These are phyloP conservation scores for Pugionium cornutum DNA, from an alignment of 345 rosid genomes.

Conservation along the genomic window DNA sequence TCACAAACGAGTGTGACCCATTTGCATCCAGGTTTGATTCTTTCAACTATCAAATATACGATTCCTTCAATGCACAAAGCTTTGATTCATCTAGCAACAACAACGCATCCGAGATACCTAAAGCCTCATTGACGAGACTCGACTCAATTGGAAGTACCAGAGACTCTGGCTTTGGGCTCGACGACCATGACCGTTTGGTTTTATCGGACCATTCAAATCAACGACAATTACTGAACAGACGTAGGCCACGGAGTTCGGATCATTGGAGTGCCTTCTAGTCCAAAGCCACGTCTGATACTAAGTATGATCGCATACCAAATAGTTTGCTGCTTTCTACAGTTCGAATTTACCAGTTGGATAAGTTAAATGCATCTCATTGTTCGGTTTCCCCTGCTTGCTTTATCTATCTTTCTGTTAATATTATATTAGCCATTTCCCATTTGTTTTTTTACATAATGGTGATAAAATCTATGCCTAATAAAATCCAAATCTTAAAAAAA, in stretches of 20 bases:
- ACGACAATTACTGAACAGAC: constrained; percentile 46
- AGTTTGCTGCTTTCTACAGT: constrained; percentile 21
- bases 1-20: constrained; percentile 56
- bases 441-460: neutral
- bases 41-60: constrained; percentile 46
- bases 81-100: constrained; percentile 50
- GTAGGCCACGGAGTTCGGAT: constrained; percentile 40
- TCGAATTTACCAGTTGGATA: constrained; percentile 20
- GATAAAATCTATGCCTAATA: too few species aligned
- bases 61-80: constrained; percentile 56
- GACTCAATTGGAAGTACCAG: constrained; percentile 57
- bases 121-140: constrained; percentile 50
- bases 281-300: neutral
- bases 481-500: too few species aligned
- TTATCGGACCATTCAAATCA: constrained; percentile 66
- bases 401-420: constrained; percentile 10
- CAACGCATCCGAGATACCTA: constrained; percentile 43
- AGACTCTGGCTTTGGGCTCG: constrained; percentile 69
- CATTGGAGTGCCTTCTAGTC: constrained; percentile 71
- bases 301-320: constrained; percentile 31
- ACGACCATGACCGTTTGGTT: constrained; percentile 77
- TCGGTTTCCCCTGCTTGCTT: constrained; percentile 26
- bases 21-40: constrained; percentile 62
- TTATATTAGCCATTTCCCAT: neutral
- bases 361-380: constrained; percentile 29